phyloP scores from a whole-genome alignment of 2,329 filamentous ascomycete genomes.

The Exophiala oligosperma region DNA sequence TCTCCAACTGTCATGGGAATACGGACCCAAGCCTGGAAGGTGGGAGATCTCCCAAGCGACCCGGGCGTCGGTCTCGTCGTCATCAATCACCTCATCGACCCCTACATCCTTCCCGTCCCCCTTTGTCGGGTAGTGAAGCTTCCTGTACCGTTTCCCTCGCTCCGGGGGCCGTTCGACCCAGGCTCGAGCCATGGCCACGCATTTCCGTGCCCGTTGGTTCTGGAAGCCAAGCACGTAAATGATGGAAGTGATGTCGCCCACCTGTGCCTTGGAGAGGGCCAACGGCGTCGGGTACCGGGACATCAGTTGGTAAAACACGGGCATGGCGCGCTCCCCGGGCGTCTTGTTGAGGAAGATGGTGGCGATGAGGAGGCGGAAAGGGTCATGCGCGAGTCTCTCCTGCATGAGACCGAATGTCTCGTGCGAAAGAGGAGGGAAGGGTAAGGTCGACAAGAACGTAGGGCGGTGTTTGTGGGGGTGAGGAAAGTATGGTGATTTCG shows the following conservation, averaged over 20 bases:
- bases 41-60: conserved; percentile 82
- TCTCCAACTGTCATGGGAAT: conserved; percentile 86
- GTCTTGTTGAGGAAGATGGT: conserved; percentile 86
- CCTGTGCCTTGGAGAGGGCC: conserved; percentile 59
- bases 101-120: conserved; percentile 52
- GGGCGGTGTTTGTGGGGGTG: conserved; percentile 28
- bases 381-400: conserved; percentile 71
- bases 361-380: conserved; percentile 78
- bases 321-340: conserved; percentile 70
- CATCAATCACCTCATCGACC: conserved; percentile 48
- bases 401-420: conserved; percentile 77
- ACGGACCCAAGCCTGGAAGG: conserved; percentile 72
- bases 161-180: conserved; percentile 68
- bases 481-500: conserved; percentile 46
- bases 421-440: conserved; percentile 66
- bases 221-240: conserved; percentile 73
- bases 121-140: conserved; percentile 55
- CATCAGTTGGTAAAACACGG: conserved; percentile 70
- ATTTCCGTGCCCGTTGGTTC: conserved; percentile 63
- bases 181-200: conserved; percentile 68
- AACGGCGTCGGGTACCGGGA: conserved; percentile 66
- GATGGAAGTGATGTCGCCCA: conserved; percentile 58
- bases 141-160: conserved; percentile 57
- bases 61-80: conserved; percentile 44
- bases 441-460: conserved; percentile 46